Evolutionary conservation across 257 asterid genomes (phyloP).

Genomic region (Nicotiana benthamiana): DNA sequence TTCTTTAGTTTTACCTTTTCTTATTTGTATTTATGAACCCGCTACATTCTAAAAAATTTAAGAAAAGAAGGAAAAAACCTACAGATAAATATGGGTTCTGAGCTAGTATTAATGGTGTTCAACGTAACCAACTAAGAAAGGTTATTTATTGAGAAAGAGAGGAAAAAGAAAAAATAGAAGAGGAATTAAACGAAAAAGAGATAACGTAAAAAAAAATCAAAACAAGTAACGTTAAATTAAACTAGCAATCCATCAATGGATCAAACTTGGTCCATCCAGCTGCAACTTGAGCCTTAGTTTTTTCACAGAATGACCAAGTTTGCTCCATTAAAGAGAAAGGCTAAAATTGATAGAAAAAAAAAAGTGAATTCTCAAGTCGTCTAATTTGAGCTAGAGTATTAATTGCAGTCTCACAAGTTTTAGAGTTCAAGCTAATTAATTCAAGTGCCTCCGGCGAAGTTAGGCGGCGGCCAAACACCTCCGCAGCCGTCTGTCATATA

Average conservation of each 20-base stretch:
- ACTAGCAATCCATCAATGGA: conserved; percentile 39
- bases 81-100: too few species aligned
- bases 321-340: conserved; percentile 46
- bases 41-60: too few species aligned
- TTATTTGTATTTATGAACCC: too few species aligned
- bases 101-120: too few species aligned
- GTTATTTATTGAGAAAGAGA: too few species aligned
- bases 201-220: background rate
- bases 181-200: too few species aligned
- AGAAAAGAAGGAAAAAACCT: too few species aligned
- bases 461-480: conserved; percentile 64
- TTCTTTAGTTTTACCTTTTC: too few species aligned
- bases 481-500: conserved; percentile 60
- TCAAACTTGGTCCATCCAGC: conserved; percentile 79
- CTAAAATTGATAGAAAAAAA: background rate
- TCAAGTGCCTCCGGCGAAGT: conserved; percentile 35
- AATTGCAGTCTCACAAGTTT: background rate
- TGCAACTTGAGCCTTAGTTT: conserved; percentile 7
- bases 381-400: background rate
- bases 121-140: too few species aligned
- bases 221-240: background rate
- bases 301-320: conserved; percentile 66
- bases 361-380: background rate
- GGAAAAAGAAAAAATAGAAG: too few species aligned
- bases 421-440: background rate